Evolutionary conservation across 78 protist species (phyloP), one percentile per base, ranked within the genome.

Genomic region (Planoprotostelium fungivorum): DNA sequence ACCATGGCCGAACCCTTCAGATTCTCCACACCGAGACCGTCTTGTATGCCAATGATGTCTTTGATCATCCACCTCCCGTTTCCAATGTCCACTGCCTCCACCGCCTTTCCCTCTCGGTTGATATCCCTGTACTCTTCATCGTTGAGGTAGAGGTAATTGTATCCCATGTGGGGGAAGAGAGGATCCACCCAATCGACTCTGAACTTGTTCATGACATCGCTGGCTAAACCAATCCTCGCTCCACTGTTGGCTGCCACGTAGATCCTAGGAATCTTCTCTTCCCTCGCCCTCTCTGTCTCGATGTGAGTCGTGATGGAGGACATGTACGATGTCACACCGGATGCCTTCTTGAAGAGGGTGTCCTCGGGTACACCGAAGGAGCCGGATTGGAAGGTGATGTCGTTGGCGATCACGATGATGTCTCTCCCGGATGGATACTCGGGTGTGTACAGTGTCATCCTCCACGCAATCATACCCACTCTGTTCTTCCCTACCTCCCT

Each of bases 21-120:
- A 90, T 99, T 99, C 93, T 98, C 99, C 83, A 99, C 99, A 86
- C 99, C 99, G 38, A 99, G 37, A 34, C 98, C 99, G 88, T 97
- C 94, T 88, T 91, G 87, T 84, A 85, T 37, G 88, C 98, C 97
- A 36, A 98, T 91, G 87, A 97, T 89, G 92, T 89, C 97, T 29
- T 38, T 84, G 88, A 98, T 87, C 23, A 38, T 31, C 93, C 93
- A 63, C 38, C 90, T 92, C 92, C 83, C 94, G 90, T 25, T 38
- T 35, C 39, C 86, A 29, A 91, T 88, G 84, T 83, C 88, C n/a
- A 88, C 89, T 0, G 91, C 94, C 35, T 29, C 16, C 28, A 96
- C 91, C 0, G 63, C 0, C 29, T 89, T 63, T 25, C 73, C 73
- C 5, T 5, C 31, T 5, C 73, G 73, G 35, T 23, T 28, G 25